A percentile compares a stretch with the other conserved stretches of the same genome.
These are phyloP conservation scores for Ceratobasidium sp. DNA, from an alignment of 1,284 basidiomycete genomes.

Conservation along the genomic window DNA sequence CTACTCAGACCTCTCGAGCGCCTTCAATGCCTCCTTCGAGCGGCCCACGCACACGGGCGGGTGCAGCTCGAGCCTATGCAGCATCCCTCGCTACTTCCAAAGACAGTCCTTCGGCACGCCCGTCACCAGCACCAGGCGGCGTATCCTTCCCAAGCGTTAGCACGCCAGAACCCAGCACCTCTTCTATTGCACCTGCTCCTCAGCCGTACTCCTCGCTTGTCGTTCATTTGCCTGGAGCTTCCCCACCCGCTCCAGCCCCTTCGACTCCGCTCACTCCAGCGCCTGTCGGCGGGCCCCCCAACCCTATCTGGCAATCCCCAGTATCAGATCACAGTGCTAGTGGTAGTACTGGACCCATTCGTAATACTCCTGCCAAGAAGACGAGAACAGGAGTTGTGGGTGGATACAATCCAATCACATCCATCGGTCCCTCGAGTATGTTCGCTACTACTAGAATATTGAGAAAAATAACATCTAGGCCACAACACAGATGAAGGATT, in stretches of 20 bases:
- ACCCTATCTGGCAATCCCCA: slow-evolving; percentile 4
- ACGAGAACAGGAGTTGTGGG: slow-evolving; percentile 30
- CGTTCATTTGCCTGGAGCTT: slow-evolving; percentile 34
- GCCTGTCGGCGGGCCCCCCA: slow-evolving; percentile 50
- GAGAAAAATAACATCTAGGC: not conserved
- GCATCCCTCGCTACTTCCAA: slow-evolving; percentile 40
- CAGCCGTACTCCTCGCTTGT: slow-evolving; percentile 52
- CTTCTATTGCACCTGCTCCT: slow-evolving; percentile 51
- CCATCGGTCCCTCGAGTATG: slow-evolving; percentile 28
- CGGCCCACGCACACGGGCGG: slow-evolving; percentile 36
- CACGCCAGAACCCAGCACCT: slow-evolving; percentile 47
- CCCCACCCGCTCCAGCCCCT: slow-evolving; percentile 27
- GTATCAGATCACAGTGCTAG: not conserved
- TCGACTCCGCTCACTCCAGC: slow-evolving; percentile 40
- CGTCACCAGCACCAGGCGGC: slow-evolving; percentile 47
- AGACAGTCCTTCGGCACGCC: slow-evolving; percentile 45
- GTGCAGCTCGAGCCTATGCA: slow-evolving; percentile 41
- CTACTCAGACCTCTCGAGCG: slow-evolving; percentile 4
- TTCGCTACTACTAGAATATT: not conserved
- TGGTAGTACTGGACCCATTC: not conserved
- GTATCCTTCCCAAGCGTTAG: slow-evolving; percentile 50
- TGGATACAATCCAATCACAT: slow-evolving; percentile 34
- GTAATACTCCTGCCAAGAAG: slow-evolving; percentile 26
- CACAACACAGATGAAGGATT: slow-evolving; percentile 56
- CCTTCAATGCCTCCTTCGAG: slow-evolving; percentile 18